Conservation (phyloP, 805 yeast genomes). For the Candida dajiaensis region DNA sequence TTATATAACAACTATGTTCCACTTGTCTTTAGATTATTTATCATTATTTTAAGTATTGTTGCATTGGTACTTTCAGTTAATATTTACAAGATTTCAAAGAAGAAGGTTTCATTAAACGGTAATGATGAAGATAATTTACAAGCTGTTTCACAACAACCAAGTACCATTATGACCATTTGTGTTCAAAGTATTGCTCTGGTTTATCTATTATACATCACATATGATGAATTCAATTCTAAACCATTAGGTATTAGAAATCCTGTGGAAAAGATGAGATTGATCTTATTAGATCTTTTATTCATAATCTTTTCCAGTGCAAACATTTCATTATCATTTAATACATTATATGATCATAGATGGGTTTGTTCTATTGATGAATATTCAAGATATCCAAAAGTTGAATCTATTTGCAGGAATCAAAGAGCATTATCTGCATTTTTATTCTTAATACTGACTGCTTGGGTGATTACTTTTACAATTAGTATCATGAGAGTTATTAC, state of each 20-base stretch:
- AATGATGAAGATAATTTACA: conserved; percentile 8
- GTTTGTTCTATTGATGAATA: conserved; percentile 42
- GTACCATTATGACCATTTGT: conserved; percentile 87
- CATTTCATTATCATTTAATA: conserved; percentile 76
- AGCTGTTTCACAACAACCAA: conserved; percentile 65
- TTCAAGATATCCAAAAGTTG: conserved; percentile 29
- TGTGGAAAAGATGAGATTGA: conserved; percentile 70
- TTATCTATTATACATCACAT: conserved; percentile 75
- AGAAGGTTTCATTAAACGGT: conserved; percentile 13
- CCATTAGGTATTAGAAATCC: conserved; percentile 91
- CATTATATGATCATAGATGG: conserved; percentile 78
- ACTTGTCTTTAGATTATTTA: conserved; percentile 58
- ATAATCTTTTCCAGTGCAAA: conserved; percentile 88
- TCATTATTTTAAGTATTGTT: conserved; percentile 50
- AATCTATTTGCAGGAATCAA: conserved; percentile 69
- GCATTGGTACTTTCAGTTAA: conserved; percentile 71
- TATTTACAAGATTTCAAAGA: conserved; percentile 39
- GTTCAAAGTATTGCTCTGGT: conserved; percentile 76
- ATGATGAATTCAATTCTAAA: conserved; percentile 87
- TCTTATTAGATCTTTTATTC: conserved; percentile 78
- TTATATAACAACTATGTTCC: conserved; percentile 80
- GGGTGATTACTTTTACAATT: conserved; percentile 83
- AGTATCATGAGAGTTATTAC: conserved; percentile 81
- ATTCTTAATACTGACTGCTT: conserved; percentile 65
- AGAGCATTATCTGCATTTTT: conserved; percentile 72